A percentile compares a stretch with the other conserved stretches of the same genome.
phyloP scores from a whole-genome alignment of 108 stramenopile species.

The Cyclotella kingstonii region DNA sequence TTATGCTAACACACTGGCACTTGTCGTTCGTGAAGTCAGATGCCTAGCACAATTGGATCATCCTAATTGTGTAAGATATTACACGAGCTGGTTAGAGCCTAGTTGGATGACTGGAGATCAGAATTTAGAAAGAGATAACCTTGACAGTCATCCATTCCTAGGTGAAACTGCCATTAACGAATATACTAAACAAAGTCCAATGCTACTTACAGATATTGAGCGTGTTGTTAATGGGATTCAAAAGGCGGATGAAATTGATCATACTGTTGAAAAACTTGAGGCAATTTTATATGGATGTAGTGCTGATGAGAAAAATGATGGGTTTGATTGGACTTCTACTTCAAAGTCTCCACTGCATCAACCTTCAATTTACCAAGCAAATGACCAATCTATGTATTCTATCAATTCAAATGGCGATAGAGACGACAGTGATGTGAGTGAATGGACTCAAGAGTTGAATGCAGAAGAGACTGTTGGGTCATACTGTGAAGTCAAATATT shows the following conservation, averaged over 20 bases:
- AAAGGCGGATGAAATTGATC: slow-evolving; percentile 21
- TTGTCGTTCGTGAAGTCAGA: slow-evolving; percentile 86
- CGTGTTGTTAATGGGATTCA: slow-evolving; percentile 29
- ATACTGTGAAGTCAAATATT: slow-evolving; percentile 8
- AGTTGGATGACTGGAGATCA: slow-evolving; percentile 80
- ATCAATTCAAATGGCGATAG: slow-evolving; percentile 6
- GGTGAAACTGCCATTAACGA: not conserved
- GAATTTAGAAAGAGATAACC: not conserved
- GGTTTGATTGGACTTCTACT: slow-evolving; percentile 37
- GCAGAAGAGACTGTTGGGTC: not conserved
- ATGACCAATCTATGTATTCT: not conserved
- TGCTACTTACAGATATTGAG: slow-evolving; percentile 35
- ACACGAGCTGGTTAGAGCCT: slow-evolving; percentile 91
- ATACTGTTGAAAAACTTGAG: slow-evolving; percentile 37
- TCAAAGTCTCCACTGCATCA: not conserved
- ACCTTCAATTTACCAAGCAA: slow-evolving; percentile 14
- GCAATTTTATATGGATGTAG: slow-evolving; percentile 30
- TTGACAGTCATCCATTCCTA: not conserved
- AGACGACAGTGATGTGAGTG: slow-evolving; percentile 45
- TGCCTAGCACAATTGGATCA: slow-evolving; percentile 86
- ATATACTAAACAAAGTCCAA: slow-evolving; percentile 9
- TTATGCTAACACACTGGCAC: slow-evolving; percentile 57
- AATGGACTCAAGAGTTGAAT: slow-evolving; percentile 38
- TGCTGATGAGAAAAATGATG: slow-evolving; percentile 18
- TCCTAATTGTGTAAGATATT: slow-evolving; percentile 90